These are phyloP conservation scores for Dalbergia oliveri DNA, from an alignment of 306 rosid genomes.

Conservation along the genomic window DNA sequence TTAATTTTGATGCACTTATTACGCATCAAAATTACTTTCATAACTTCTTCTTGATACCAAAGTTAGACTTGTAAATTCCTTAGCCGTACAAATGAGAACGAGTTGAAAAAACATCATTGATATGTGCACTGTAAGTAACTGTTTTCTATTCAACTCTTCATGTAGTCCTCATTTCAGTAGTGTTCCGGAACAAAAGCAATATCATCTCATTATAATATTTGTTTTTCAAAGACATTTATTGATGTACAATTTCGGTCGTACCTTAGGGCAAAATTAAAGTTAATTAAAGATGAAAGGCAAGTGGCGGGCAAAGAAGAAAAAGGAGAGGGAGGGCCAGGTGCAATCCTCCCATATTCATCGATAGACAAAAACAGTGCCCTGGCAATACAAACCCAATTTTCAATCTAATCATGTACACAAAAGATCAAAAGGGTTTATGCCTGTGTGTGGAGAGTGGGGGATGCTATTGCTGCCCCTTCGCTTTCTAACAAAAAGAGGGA, in stretches of 20 bases:
- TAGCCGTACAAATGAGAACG: no score
- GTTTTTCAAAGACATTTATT: not conserved
- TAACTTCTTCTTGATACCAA: no score
- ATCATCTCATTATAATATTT: not conserved
- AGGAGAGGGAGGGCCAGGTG: conserved; percentile 39
- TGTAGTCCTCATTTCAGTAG: not conserved
- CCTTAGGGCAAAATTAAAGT: conserved; percentile 10
- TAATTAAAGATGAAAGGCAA: conserved; percentile 26
- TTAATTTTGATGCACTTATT: no score
- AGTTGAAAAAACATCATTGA: no score
- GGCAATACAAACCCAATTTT: conserved; percentile 23
- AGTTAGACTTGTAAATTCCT: no score
- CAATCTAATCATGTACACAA: conserved; percentile 50
- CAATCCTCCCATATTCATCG: conserved; percentile 26
- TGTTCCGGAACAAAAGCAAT: no score
- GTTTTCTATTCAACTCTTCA: no score
- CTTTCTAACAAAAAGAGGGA: conserved; percentile 48
- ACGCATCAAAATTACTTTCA: no score
- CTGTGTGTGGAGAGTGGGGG: conserved; percentile 41
- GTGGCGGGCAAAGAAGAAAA: conserved; percentile 39
- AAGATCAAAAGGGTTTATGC: conserved; percentile 45
- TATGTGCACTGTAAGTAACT: no score
- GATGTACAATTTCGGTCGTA: not conserved
- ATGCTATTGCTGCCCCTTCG: conserved; percentile 41
- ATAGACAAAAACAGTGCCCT: conserved; percentile 23